These are phyloP conservation scores for Chloropicon primus DNA, from an alignment of 139 green algal species.

Conservation along the genomic window DNA sequence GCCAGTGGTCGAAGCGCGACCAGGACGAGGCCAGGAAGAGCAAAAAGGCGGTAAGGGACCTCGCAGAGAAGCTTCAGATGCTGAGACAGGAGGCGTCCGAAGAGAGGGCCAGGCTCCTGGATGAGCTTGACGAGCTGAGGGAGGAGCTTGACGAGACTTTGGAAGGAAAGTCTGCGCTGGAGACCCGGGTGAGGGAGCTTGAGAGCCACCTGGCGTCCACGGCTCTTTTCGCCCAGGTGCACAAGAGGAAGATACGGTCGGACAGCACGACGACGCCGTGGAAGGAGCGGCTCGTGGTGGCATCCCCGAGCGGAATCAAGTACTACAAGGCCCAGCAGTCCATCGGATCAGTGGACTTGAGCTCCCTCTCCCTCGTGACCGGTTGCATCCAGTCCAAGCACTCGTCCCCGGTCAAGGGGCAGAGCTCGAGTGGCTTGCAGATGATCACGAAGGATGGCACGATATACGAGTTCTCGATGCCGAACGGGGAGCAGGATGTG, in stretches of 20 bases:
- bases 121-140: neutral
- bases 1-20: neutral
- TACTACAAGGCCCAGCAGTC: neutral
- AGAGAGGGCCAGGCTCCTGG: too few species aligned
- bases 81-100: neutral
- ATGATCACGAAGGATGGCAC: neutral
- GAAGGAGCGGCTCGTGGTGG: neutral
- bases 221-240: neutral
- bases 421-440: neutral
- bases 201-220: neutral
- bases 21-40: neutral
- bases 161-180: neutral
- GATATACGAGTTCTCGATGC: neutral
- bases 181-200: neutral
- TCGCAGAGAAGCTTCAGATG: neutral
- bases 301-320: neutral
- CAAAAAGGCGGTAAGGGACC: neutral
- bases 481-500: neutral
- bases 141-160: neutral
- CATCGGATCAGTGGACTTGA: neutral
- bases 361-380: neutral
- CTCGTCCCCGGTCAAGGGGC: neutral
- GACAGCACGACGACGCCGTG: neutral
- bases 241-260: neutral
- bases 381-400: neutral